phyloP scores from a whole-genome alignment of 73 alveolate genomes.

The Diophrys appendiculata region DNA sequence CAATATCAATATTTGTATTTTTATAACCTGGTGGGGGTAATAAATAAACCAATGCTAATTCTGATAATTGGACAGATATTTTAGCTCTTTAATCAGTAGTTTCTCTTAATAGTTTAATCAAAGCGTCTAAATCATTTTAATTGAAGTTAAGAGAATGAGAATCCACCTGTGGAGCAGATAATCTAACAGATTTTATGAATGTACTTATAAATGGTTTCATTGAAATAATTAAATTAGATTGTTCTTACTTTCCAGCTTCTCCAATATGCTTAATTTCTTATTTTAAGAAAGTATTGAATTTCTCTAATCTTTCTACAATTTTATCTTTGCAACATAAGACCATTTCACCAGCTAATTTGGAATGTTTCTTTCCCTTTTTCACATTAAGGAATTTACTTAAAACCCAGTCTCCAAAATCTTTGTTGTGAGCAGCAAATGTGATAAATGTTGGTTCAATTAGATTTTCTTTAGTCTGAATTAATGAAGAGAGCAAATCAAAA shows the following conservation, averaged over 20 bases:
- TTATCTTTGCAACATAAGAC: slow-evolving; percentile 22
- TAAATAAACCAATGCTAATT: background rate
- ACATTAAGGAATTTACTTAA: slow-evolving; percentile 18
- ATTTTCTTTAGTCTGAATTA: slow-evolving; percentile 21
- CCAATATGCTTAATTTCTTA: background rate
- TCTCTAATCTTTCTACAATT: slow-evolving; percentile 17
- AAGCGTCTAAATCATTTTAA: background rate
- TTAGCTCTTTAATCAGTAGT: background rate
- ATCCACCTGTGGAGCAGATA: too few relatives aligned
- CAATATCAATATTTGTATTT: background rate
- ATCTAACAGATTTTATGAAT: slow-evolving; percentile 25
- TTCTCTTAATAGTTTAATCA: background rate
- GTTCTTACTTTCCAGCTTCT: slow-evolving; percentile 14
- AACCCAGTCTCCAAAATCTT: slow-evolving; percentile 59
- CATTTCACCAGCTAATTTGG: slow-evolving; percentile 47
- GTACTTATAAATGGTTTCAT: slow-evolving; percentile 30
- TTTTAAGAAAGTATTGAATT: slow-evolving; percentile 21
- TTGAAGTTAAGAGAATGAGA: too few relatives aligned
- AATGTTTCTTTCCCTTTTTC: slow-evolving; percentile 12
- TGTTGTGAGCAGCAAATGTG: slow-evolving; percentile 42
- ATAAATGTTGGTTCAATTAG: slow-evolving; percentile 54
- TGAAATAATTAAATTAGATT: slow-evolving; percentile 1
- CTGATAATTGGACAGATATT: background rate
- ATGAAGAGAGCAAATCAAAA: slow-evolving; percentile 29
- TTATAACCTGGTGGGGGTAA: background rate